Evolutionary conservation across 768 basidiomycete species (phyloP), one percentile per base, ranked within the genome.

Genomic region (Xerocomellus amylosporus): DNA sequence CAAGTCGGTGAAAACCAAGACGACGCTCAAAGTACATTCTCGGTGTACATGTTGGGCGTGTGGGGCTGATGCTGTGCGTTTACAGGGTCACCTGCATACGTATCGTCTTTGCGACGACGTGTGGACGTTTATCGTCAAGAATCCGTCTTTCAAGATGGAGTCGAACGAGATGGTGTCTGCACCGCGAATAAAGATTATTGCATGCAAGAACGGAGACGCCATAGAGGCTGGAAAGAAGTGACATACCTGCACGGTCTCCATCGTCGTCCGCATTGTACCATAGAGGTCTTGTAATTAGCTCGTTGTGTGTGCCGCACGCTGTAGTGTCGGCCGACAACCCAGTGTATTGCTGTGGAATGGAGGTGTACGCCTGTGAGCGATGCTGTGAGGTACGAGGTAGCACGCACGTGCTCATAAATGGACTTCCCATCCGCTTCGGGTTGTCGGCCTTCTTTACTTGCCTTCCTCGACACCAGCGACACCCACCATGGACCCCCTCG

Each of bases 61-160:
- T 22, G 28, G 22, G n/a, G 19, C 58, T 65, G 28, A 62, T 24
- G 22, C 17, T 9, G 2, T 54, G 37, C 1, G 33, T 40, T 51
- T 47, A 13, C 58, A 91, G 92, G 96, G 93, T 17, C 90, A 95
- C 68, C 74, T 98, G 51, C 83, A 89, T 61, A 98, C 93, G 2
- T 99, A 97, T 71, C 85, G 92, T 8, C 79, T 93, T 4, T 93
- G 91, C 70, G 93, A 96, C 74, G 94, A 95, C 67, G 96, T 98
- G 45, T 98, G 97, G 97, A 98, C 96, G 49, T 99, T 98, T 72
- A 90, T 96, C 58, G 90, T 98, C 47, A 91, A 93, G 71, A 86
- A 95, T 62, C 88, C 95, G 9, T 75, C 76, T 15, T 96, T 99
- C 75, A 98, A 98, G 75, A 93, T 98, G 88, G 97, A 99, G 72